phyloP scores from a whole-genome alignment of 805 yeast species.

The Ogataea polymorpha region DNA sequence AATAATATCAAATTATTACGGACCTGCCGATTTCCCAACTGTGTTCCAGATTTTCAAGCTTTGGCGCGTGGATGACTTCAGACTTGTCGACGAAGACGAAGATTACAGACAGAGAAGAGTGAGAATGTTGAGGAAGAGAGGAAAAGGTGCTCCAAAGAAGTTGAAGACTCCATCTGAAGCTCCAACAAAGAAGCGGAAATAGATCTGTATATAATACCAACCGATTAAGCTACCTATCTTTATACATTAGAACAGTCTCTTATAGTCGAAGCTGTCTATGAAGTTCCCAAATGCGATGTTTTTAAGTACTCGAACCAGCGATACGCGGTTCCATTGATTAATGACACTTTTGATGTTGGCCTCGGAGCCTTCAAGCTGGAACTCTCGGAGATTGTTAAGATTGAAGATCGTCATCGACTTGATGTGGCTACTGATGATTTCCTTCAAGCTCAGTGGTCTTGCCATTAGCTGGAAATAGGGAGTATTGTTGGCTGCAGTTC shows the following conservation, averaged over 20 bases:
- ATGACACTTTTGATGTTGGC: slow-evolving; percentile 14
- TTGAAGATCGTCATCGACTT: slow-evolving; percentile 31
- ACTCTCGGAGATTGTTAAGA: slow-evolving; percentile 21
- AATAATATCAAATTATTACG: slow-evolving; percentile 66
- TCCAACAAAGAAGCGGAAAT: slow-evolving; percentile 37
- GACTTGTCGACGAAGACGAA: slow-evolving; percentile 65
- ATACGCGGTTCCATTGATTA: slow-evolving; percentile 28
- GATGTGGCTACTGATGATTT: slow-evolving; percentile 29
- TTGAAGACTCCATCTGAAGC: slow-evolving; percentile 45
- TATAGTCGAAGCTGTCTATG: slow-evolving; percentile 31
- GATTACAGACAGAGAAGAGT: slow-evolving; percentile 65
- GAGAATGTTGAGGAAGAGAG: slow-evolving; percentile 71
- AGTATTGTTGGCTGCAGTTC: background rate
- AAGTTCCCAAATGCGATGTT: slow-evolving; percentile 29
- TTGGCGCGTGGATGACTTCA: slow-evolving; percentile 28
- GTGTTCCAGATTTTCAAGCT: slow-evolving; percentile 35
- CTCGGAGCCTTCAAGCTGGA: slow-evolving; percentile 5
- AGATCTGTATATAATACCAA: slow-evolving; percentile 11
- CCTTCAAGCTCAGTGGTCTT: slow-evolving; percentile 25
- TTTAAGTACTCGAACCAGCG: slow-evolving; percentile 19
- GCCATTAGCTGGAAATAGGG: slow-evolving; percentile 25
- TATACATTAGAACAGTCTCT: slow-evolving; percentile 28
- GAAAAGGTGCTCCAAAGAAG: slow-evolving; percentile 85
- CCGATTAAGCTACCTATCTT: slow-evolving; percentile 1
- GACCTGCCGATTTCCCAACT: slow-evolving; percentile 66